phyloP scores from a whole-genome alignment of 495 filamentous ascomycete genomes.

The Pseudomonodictys pantanalensis region DNA sequence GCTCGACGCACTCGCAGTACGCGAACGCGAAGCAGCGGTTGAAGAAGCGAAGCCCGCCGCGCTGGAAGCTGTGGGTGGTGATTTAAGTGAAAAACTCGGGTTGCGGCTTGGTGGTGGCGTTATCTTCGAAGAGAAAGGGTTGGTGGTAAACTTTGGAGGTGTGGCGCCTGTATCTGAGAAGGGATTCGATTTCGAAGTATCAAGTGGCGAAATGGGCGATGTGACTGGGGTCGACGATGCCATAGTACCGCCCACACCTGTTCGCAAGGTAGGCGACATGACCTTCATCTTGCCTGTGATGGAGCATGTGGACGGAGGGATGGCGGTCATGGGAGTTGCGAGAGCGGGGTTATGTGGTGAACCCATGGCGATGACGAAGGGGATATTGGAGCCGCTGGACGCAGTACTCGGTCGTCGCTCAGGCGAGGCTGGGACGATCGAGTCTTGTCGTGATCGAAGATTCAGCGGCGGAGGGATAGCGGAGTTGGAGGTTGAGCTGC shows the following conservation, averaged over 20 bases:
- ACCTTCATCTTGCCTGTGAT: conserved; percentile 18
- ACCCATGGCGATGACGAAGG: conserved; percentile 31
- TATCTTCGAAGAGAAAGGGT: too few relatives aligned
- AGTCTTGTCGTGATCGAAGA: conserved; percentile 7
- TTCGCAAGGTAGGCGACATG: conserved; percentile 1
- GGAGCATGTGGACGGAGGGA: conserved; percentile 14
- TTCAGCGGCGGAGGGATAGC: conserved; percentile 11
- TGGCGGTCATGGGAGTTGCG: conserved; percentile 4
- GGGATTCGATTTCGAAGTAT: conserved; percentile 4
- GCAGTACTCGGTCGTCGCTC: conserved; percentile 5
- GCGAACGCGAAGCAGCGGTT: background rate
- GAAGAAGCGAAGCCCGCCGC: background rate
- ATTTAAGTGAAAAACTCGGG: background rate
- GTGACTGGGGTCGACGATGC: conserved; percentile 16
- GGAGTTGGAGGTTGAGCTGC: background rate
- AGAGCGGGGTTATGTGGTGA: conserved; percentile 33
- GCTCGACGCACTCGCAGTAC: conserved; percentile 1
- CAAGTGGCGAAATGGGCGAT: conserved; percentile 5
- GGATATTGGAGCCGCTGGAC: conserved; percentile 19
- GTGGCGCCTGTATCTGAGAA: too few relatives aligned
- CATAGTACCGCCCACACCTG: conserved; percentile 28
- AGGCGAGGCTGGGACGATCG: conserved; percentile 2
- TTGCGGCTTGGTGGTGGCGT: background rate
- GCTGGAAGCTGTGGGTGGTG: background rate
- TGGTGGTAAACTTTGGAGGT: too few relatives aligned